phyloP scores from a whole-genome alignment of 2,329 filamentous ascomycete genomes.

The Colletotrichum camelliae region DNA sequence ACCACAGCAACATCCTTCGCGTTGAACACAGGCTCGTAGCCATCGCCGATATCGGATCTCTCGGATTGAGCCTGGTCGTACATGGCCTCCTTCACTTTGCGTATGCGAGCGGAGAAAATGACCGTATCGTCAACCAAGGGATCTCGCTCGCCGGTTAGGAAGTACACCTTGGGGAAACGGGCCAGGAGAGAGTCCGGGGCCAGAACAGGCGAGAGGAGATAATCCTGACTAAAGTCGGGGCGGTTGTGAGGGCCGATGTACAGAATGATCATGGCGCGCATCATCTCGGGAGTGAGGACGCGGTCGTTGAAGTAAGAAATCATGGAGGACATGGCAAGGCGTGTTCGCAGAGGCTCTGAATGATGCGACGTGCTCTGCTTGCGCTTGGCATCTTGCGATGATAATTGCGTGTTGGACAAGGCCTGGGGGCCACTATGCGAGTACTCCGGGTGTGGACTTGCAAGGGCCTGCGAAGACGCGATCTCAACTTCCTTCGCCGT shows the following conservation, averaged over 20 bases:
- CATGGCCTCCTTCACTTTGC: constrained; percentile 73
- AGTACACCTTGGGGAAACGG: constrained; percentile 92
- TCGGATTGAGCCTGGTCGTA: constrained; percentile 29
- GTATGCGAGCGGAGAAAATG: constrained; percentile 89
- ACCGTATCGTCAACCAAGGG: constrained; percentile 96
- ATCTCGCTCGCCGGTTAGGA: constrained; percentile 93
- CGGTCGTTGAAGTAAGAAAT: constrained; percentile 98
- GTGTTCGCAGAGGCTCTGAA: constrained; percentile 71
- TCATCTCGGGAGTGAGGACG: constrained; percentile 95
- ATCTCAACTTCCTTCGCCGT: constrained; percentile 21
- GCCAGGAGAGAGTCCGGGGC: constrained; percentile 84
- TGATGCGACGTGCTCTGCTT: constrained; percentile 51
- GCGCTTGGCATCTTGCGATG: constrained; percentile 3
- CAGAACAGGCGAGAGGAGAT: constrained; percentile 86
- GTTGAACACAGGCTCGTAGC: constrained; percentile 62
- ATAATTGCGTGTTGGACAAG: constrained; percentile 23
- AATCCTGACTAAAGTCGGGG: constrained; percentile 91
- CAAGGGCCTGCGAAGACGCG: constrained; percentile 25
- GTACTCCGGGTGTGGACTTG: constrained; percentile 53
- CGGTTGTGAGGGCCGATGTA: constrained; percentile 94
- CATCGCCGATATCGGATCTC: constrained; percentile 40
- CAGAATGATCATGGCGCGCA: constrained; percentile 98
- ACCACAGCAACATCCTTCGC: constrained; percentile 83
- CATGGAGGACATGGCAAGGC: constrained; percentile 95
- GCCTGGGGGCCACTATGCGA: constrained; percentile 50